Percentiles rank a stretch among this genome's conserved stretches.
phyloP scores from a whole-genome alignment of 2,329 filamentous ascomycete species.

The Phialophora tarda region DNA sequence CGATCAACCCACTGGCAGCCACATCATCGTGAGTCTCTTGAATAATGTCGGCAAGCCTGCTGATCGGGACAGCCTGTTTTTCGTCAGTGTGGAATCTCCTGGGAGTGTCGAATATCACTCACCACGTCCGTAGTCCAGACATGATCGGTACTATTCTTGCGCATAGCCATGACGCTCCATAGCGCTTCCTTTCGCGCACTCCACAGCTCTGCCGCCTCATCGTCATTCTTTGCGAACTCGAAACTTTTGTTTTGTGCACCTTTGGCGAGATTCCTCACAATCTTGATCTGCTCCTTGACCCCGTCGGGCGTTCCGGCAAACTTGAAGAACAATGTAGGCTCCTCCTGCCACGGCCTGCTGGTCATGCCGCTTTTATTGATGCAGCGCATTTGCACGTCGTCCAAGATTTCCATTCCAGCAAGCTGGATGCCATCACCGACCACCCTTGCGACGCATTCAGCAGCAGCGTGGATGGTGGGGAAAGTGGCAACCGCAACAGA shows the following conservation, averaged over 20 bases:
- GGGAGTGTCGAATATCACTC: slow-evolving; percentile 1
- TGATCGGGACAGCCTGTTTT: slow-evolving; percentile 69
- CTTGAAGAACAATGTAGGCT: slow-evolving; percentile 76
- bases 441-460: slow-evolving; percentile 78
- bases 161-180: slow-evolving; percentile 73
- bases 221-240: slow-evolving; percentile 68
- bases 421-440: slow-evolving; percentile 82
- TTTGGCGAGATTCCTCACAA: slow-evolving; percentile 65
- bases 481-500: slow-evolving; percentile 80
- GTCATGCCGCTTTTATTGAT: slow-evolving; percentile 62
- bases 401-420: slow-evolving; percentile 89
- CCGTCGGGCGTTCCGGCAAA: slow-evolving; percentile 69
- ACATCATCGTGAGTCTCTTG: slow-evolving; percentile 72
- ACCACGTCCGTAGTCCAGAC: slow-evolving; percentile 79
- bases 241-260: slow-evolving; percentile 63
- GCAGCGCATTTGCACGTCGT: slow-evolving; percentile 85
- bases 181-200: slow-evolving; percentile 75
- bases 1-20: slow-evolving; percentile 65
- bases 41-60: slow-evolving; percentile 72
- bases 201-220: slow-evolving; percentile 74
- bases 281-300: slow-evolving; percentile 67
- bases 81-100: background rate
- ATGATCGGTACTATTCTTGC: slow-evolving; percentile 62
- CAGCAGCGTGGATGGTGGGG: slow-evolving; percentile 69
- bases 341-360: slow-evolving; percentile 66